Evolutionary conservation across 805 yeast species (phyloP), one percentile per base, ranked within the genome.

Genomic region (Candida qinlingensis): DNA sequence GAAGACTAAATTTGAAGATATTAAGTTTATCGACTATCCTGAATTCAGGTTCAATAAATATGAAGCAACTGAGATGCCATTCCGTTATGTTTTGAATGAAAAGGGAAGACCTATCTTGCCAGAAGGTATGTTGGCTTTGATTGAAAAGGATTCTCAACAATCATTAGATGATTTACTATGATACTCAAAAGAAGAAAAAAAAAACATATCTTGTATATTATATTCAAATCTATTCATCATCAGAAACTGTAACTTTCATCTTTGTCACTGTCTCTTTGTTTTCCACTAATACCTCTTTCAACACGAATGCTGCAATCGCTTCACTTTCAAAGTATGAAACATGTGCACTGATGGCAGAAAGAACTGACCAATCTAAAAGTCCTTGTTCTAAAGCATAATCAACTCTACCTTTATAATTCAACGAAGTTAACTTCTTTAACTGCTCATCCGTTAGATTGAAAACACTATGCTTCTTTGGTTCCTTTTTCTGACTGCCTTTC

Each of bases 1-100:
- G 39, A 69, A 74, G 46, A 70, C 58, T 2, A 63, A 66, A 27
- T 86, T 92, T 58, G 87, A 85, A 53, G 78, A 86, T 45, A 88
- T 94, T 53, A 77, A 79, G 48, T 92, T 88, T 64, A 80, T 92
- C 45, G 98, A 94, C 65, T 90, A 87, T 63, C 99, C 99, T 4
- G 98, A 92, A 67, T 85, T 92, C 57, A 80, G 89, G 63, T 92
- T 87, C 71, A 84, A 74, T 67, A 85, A 84, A 64, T 80, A 87
- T 61, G 99, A 94, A 67, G 87, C 96, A 4, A 90, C 97, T 0
- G 97, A 92, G 63, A 92, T 92, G 99, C 99, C 99, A 3, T 92
- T 92, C 71, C 76, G 99, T 62, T 92, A 92, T 60, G 85, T 92
- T 13, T 68, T 83, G 50, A 87, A 86, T 57, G 64, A 60, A 0